Conservation (phyloP, 345 rosid species). For the Eucalyptus marginata region DNA sequence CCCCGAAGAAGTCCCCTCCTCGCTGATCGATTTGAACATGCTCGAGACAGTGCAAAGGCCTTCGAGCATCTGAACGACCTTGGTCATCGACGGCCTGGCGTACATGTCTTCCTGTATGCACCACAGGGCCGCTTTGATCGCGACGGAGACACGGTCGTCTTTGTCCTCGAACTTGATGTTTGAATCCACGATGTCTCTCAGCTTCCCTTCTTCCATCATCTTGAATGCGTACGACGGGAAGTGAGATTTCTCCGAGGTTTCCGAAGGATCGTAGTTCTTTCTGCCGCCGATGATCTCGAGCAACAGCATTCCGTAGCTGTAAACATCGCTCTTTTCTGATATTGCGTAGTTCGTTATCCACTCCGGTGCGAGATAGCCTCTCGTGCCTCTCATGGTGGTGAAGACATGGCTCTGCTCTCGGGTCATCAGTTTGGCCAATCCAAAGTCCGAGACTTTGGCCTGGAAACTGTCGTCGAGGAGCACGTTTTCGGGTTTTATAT, state of each 20-base stretch:
- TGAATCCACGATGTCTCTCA: slow-evolving; percentile 55
- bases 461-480: slow-evolving; percentile 61
- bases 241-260: slow-evolving; percentile 66
- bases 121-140: slow-evolving; percentile 79
- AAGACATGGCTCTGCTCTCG: slow-evolving; percentile 90
- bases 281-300: slow-evolving; percentile 89
- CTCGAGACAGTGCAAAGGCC: slow-evolving; percentile 53
- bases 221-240: slow-evolving; percentile 80
- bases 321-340: slow-evolving; percentile 91
- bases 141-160: slow-evolving; percentile 33
- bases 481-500: slow-evolving; percentile 91
- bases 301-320: slow-evolving; percentile 86
- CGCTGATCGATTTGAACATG: slow-evolving; percentile 47
- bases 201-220: slow-evolving; percentile 85
- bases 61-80: slow-evolving; percentile 94
- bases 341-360: slow-evolving; percentile 93
- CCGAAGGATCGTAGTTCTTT: slow-evolving; percentile 55
- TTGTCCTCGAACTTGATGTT: slow-evolving; percentile 22
- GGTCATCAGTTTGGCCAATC: slow-evolving; percentile 85
- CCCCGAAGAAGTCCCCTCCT: slow-evolving; percentile 67
- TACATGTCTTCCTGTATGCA: slow-evolving; percentile 89
- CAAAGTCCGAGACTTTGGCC: slow-evolving; percentile 96
- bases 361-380: slow-evolving; percentile 92
- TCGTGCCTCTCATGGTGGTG: slow-evolving; percentile 85
- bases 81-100: slow-evolving; percentile 72